These are phyloP conservation scores for Osmanthus fragrans DNA, from an alignment of 257 asterid species.

Conservation along the genomic window DNA sequence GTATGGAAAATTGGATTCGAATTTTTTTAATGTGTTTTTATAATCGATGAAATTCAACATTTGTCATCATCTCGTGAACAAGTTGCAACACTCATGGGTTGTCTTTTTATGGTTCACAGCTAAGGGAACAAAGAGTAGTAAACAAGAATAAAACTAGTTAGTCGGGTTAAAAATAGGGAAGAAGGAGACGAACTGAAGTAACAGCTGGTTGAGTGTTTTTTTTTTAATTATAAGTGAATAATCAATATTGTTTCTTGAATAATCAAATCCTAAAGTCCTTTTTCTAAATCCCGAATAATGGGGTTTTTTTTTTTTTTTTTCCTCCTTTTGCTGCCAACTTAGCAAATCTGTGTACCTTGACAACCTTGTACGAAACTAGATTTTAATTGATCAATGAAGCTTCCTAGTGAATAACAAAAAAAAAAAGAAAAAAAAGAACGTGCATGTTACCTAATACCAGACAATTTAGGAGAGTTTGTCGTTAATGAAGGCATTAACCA, in stretches of 20 bases:
- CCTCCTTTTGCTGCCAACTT: too few species aligned
- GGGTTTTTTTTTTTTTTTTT: too few species aligned
- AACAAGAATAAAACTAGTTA: not conserved
- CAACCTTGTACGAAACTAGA: not conserved
- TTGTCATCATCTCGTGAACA: constrained; percentile 26
- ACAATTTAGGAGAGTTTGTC: not conserved
- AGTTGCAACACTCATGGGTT: constrained; percentile 16
- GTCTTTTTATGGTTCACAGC: constrained; percentile 3
- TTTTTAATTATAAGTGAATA: too few species aligned
- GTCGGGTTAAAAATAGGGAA: too few species aligned
- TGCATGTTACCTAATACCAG: not conserved
- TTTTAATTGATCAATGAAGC: not conserved
- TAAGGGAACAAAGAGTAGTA: not conserved
- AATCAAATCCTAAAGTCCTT: too few species aligned
- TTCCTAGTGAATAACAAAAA: not conserved
- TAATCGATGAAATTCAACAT: constrained; percentile 14
- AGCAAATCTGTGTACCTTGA: not conserved
- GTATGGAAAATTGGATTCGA: too few species aligned
- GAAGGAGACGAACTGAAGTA: too few species aligned
- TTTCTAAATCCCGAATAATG: too few species aligned
- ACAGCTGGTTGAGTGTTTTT: too few species aligned
- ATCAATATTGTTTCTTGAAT: too few species aligned
- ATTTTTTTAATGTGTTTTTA: not conserved
- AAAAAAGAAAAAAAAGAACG: not conserved
- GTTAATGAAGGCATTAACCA: not conserved